phyloP scores from a whole-genome alignment of 2,329 filamentous ascomycete species.

The Aureobasidium namibiae region DNA sequence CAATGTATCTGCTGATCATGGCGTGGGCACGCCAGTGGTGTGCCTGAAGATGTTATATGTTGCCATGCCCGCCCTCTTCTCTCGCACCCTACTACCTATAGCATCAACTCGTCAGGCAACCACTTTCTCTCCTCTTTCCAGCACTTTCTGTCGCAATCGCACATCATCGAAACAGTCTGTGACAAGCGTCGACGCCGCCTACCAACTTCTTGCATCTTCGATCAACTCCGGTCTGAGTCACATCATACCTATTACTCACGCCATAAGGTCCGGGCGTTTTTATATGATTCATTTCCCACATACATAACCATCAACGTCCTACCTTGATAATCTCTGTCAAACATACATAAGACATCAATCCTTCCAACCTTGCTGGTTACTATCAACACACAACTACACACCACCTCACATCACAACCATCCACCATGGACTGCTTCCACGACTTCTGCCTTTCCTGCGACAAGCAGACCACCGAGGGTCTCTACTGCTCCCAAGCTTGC shows the following conservation, averaged over 20 bases:
- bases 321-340: constrained; percentile 11
- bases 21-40: constrained; percentile 4
- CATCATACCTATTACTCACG: constrained; percentile 12
- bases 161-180: constrained; percentile 10
- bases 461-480: constrained; percentile 70
- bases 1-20: constrained; percentile 14
- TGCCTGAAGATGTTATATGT: constrained; percentile 13
- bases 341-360: constrained; percentile 2
- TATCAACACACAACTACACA: neutral
- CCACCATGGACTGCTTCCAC: constrained; percentile 61
- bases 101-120: neutral
- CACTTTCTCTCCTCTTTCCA: neutral
- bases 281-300: constrained; percentile 13
- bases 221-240: constrained; percentile 4
- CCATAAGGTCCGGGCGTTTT: constrained; percentile 13
- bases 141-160: constrained; percentile 9
- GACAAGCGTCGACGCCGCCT: constrained; percentile 1
- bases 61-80: constrained; percentile 3
- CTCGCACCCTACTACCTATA: neutral
- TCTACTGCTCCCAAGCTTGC: constrained; percentile 91
- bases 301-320: constrained; percentile 13
- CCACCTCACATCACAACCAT: neutral
- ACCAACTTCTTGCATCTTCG: constrained; percentile 6
- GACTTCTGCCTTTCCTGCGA: constrained; percentile 94
- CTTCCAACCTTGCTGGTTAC: neutral